These are phyloP conservation scores for Diplodia scrobiculata DNA, from an alignment of 2,329 filamentous ascomycete species.

Conservation along the genomic window DNA sequence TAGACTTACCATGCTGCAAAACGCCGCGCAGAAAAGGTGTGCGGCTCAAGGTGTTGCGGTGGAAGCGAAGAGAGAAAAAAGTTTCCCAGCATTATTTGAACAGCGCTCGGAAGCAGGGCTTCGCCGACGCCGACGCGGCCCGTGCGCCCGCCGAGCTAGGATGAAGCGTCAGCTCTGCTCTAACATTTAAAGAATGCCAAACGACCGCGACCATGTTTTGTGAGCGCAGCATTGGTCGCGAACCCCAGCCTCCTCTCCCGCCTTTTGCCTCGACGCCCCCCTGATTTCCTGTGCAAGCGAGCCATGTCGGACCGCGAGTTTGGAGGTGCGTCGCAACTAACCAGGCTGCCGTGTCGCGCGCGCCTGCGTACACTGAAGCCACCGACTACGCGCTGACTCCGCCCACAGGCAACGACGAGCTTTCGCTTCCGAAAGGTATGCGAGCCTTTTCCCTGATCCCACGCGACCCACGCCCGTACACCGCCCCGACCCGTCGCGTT, in stretches of 20 bases:
- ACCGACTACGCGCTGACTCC: background rate
- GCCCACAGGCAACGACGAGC: constrained; percentile 42
- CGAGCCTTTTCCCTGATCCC: background rate
- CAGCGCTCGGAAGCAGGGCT: constrained; percentile 8
- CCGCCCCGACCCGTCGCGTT: background rate
- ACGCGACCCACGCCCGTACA: background rate
- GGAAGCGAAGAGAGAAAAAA: constrained; percentile 14
- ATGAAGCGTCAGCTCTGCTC: constrained; percentile 25
- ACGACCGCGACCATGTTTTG: constrained; percentile 22
- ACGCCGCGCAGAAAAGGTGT: background rate
- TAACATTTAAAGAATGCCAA: constrained; percentile 29
- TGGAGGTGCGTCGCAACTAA: constrained; percentile 36
- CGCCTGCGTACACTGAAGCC: background rate
- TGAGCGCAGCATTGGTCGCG: constrained; percentile 17
- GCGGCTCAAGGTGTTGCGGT: constrained; percentile 1
- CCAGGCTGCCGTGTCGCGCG: constrained; percentile 4
- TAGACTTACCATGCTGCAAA: constrained; percentile 16
- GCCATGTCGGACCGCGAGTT: constrained; percentile 49
- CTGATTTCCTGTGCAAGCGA: constrained; percentile 2
- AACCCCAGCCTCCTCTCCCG: background rate
- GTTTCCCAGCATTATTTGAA: constrained; percentile 10
- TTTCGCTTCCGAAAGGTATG: constrained; percentile 48
- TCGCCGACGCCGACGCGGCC: constrained; percentile 20
- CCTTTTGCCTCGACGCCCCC: background rate
- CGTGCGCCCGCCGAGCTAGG: constrained; percentile 2